phyloP scores from a whole-genome alignment of 805 yeast species.

The Pichia thaimueangensis region DNA sequence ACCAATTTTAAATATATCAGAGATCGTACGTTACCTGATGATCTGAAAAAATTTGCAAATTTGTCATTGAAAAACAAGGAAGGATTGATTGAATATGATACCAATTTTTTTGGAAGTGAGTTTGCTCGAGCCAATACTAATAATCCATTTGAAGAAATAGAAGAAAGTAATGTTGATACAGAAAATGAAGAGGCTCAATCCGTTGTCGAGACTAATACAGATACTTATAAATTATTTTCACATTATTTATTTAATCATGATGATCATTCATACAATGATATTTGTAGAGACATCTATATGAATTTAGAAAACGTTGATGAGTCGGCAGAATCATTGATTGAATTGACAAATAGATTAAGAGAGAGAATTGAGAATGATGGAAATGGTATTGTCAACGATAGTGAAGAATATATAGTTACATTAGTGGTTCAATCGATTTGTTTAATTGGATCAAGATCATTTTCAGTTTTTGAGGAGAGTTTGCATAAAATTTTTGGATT shows the following conservation, averaged over 20 bases:
- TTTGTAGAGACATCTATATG: slow-evolving; percentile 29
- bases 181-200: slow-evolving; percentile 16
- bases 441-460: slow-evolving; percentile 80
- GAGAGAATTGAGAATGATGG: slow-evolving; percentile 15
- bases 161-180: slow-evolving; percentile 8
- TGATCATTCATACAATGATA: slow-evolving; percentile 29
- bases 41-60: slow-evolving; percentile 44
- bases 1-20: slow-evolving; percentile 64
- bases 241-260: slow-evolving; percentile 31
- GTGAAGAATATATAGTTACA: slow-evolving; percentile 44
- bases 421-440: slow-evolving; percentile 66
- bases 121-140: slow-evolving; percentile 18
- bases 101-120: slow-evolving; percentile 27
- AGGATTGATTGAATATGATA: slow-evolving; percentile 33
- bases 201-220: slow-evolving; percentile 20
- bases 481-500: slow-evolving; percentile 28
- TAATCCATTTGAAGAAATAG: slow-evolving; percentile 12
- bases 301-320: slow-evolving; percentile 28
- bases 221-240: slow-evolving; percentile 26
- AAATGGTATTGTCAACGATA: slow-evolving; percentile 17
- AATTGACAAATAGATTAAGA: slow-evolving; percentile 21
- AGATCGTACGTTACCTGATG: slow-evolving; percentile 61
- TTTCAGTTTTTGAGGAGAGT: slow-evolving; percentile 64
- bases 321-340: slow-evolving; percentile 24
- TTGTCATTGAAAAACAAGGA: slow-evolving; percentile 33